phyloP scores from a whole-genome alignment of 2,329 filamentous ascomycete genomes.

The Alternaria sp. region DNA sequence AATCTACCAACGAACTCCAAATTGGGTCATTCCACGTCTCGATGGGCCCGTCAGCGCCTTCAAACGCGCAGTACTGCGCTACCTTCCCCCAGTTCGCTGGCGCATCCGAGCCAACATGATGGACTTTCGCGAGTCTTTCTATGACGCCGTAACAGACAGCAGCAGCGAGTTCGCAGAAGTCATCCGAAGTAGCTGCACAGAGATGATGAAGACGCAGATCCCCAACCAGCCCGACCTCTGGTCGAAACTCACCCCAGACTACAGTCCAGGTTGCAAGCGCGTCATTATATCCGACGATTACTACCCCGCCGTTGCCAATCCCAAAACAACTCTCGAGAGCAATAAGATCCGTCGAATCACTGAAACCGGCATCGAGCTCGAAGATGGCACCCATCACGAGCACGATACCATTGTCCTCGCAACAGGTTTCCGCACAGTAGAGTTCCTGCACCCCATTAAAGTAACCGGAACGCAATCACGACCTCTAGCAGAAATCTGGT shows the following conservation, averaged over 20 bases:
- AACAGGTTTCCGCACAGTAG: slow-evolving; percentile 67
- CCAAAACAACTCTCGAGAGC: slow-evolving; percentile 64
- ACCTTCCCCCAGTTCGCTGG: slow-evolving; percentile 61
- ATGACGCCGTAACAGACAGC: slow-evolving; percentile 56
- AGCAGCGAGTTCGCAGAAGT: slow-evolving; percentile 53
- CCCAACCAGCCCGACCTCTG: slow-evolving; percentile 61
- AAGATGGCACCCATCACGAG: slow-evolving; percentile 53
- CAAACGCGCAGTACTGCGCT: slow-evolving; percentile 57
- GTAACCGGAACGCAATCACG: slow-evolving; percentile 58
- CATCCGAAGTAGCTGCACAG: slow-evolving; percentile 50
- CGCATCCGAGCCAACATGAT: slow-evolving; percentile 62
- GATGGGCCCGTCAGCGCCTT: slow-evolving; percentile 59
- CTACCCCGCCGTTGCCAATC: slow-evolving; percentile 59
- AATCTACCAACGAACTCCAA: slow-evolving; percentile 67
- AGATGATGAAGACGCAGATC: slow-evolving; percentile 58
- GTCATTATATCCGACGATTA: slow-evolving; percentile 66
- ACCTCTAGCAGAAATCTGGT: slow-evolving; percentile 61
- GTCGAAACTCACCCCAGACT: slow-evolving; percentile 63
- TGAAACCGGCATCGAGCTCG: slow-evolving; percentile 57
- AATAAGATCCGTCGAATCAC: slow-evolving; percentile 58
- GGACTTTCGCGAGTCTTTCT: slow-evolving; percentile 63
- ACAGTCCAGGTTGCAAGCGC: slow-evolving; percentile 64
- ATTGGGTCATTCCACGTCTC: slow-evolving; percentile 65
- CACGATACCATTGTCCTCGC: slow-evolving; percentile 67
- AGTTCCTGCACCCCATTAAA: slow-evolving; percentile 67